A percentile compares a stretch with the other conserved stretches of the same genome.
Evolutionary conservation across 441 rosid genomes (phyloP).

Genomic region (Aquilaria agallochum): DNA sequence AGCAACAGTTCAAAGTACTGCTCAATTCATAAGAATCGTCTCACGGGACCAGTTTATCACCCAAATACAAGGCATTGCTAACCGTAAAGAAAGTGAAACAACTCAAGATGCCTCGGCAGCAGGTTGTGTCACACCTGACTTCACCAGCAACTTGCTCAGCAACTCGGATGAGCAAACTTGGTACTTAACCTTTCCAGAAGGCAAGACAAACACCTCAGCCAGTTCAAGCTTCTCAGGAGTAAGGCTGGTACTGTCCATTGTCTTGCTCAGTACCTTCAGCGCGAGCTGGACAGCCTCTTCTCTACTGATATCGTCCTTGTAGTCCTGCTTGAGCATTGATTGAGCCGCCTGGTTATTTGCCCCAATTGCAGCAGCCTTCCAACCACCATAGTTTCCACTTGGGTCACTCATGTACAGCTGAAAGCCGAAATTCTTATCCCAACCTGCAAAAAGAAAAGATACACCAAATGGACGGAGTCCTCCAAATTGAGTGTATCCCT

Average conservation of each 20-base stretch:
- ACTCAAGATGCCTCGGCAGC: constrained; percentile 46
- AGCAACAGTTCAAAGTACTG: no score
- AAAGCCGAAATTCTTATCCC: constrained; percentile 91
- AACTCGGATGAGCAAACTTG: constrained; percentile 75
- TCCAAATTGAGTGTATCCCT: constrained; percentile 98
- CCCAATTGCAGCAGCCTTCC: constrained; percentile 96
- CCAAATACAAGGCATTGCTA: no score
- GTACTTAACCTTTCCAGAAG: constrained; percentile 78
- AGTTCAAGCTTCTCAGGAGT: constrained; percentile 89
- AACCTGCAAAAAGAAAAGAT: constrained; percentile 90
- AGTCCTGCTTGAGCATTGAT: constrained; percentile 92
- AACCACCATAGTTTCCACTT: constrained; percentile 92
- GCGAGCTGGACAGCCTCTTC: constrained; percentile 90
- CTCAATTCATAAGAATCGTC: no score
- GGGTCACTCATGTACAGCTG: constrained; percentile 96
- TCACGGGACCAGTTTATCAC: no score
- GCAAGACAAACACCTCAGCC: constrained; percentile 68
- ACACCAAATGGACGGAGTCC: constrained; percentile 97
- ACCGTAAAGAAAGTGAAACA: no score
- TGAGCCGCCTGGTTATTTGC: constrained; percentile 98
- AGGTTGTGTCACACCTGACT: constrained; percentile 76
- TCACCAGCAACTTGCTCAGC: constrained; percentile 65
- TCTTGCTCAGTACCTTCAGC: constrained; percentile 80
- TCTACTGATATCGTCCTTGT: constrained; percentile 78
- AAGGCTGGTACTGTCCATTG: constrained; percentile 95